Evolutionary conservation across 2,329 filamentous ascomycete species (phyloP).

Genomic region (Canariomyces notabilis): DNA sequence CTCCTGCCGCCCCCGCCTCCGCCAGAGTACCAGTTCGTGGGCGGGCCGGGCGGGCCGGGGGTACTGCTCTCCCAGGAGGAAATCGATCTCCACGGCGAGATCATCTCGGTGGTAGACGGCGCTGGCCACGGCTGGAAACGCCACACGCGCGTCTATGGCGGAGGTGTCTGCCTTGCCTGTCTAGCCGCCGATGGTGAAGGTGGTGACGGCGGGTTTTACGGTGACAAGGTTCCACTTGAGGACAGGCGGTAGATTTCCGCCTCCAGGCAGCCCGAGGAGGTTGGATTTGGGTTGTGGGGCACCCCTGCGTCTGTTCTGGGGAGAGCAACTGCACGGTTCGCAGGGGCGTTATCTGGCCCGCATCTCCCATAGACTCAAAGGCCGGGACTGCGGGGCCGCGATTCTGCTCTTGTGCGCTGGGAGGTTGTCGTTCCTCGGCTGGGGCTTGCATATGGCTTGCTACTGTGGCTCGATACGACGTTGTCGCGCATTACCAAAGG

Average conservation of each 20-base stretch:
- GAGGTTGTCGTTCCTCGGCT: too few relatives aligned
- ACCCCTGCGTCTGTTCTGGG: conserved; percentile 2
- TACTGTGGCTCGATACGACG: too few relatives aligned
- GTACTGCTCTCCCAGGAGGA: conserved; percentile 27
- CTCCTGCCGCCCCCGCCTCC: conserved; percentile 45
- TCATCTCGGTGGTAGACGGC: conserved; percentile 44
- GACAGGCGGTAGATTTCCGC: conserved; percentile 39
- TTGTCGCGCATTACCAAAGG: too few relatives aligned
- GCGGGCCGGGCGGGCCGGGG: conserved; percentile 22
- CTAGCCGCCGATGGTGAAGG: conserved; percentile 38
- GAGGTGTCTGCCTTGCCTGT: conserved; percentile 53
- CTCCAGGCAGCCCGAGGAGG: too few relatives aligned
- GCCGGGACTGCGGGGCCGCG: neutral
- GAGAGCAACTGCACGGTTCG: too few relatives aligned
- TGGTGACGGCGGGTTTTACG: conserved; percentile 45
- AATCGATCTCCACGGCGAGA: conserved; percentile 45
- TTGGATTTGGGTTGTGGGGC: conserved; percentile 4
- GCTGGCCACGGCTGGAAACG: conserved; percentile 49
- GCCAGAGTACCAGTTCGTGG: conserved; percentile 26
- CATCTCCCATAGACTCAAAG: conserved; percentile 1
- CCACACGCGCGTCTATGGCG: conserved; percentile 56
- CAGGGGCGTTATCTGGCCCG: neutral
- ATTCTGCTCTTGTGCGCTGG: neutral
- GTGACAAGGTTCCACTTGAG: conserved; percentile 48
- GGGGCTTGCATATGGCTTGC: too few relatives aligned